Evolutionary conservation across 208 protist genomes (phyloP).

Genomic region (Trichomonas tenax): DNA sequence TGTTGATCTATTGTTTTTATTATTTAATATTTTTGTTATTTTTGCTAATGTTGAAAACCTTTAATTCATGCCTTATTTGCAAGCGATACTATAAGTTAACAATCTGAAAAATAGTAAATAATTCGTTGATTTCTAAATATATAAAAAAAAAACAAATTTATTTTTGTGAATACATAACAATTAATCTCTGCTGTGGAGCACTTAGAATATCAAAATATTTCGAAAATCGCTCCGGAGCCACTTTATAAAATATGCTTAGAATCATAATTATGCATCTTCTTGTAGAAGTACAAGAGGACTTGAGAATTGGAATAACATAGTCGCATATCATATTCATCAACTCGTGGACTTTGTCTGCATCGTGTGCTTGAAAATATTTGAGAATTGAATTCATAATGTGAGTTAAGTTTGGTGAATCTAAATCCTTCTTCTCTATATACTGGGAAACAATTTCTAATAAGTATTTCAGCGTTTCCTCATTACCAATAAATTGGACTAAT

Average conservation of each 20-base stretch:
- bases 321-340: neutral
- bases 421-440: neutral
- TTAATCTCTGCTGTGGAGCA: neutral
- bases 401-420: neutral
- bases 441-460: neutral
- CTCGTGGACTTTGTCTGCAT: neutral
- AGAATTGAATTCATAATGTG: neutral
- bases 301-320: neutral
- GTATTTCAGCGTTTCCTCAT: neutral
- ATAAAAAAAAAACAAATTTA: neutral
- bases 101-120: too few species aligned
- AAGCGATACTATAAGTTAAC: too few species aligned
- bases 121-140: neutral
- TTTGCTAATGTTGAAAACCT: too few species aligned
- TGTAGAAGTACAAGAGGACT: neutral
- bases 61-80: too few species aligned
- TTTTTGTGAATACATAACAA: neutral
- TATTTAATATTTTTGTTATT: too few species aligned
- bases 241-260: neutral
- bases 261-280: neutral
- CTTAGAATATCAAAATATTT: neutral
- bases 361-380: neutral
- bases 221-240: neutral
- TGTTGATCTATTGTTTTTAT: too few species aligned
- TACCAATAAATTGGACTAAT: neutral